Evolutionary conservation across 352 stramenopile species (phyloP), one percentile per base, ranked within the genome.

Genomic region (Phytophthora colocasiae): DNA sequence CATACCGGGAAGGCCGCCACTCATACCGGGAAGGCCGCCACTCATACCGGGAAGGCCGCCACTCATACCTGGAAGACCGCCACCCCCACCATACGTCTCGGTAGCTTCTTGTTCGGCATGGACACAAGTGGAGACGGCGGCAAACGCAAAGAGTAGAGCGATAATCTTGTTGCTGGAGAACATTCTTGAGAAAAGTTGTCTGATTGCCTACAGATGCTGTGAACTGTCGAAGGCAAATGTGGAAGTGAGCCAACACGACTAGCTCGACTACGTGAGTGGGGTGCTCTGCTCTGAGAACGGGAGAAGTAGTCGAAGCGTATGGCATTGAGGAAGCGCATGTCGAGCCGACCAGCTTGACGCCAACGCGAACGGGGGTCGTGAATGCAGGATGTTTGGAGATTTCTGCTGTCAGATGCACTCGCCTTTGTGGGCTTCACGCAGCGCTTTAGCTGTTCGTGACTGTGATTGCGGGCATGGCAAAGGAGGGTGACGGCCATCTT

Each of bases 161-260:
- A 55, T 1, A 19, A 55, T 29, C 48, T 55, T 55, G 48, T 32
- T 55, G 17, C 48, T 55, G 48, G 17, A 22, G 19, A 55, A 55
- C 48, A 55, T 43, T 22, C n/a, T 44, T 39, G 48, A 53, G 29
- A 36, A 8, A 36, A 36, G 31, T 36, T 36, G 31, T 19, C 39
- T 22, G 38, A 29, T 53, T 41, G 1, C n/a, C 9, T 32, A 29
- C 26, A 46, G 8, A 17, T 40, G 17, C 27, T 41, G 46, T 29
- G 29, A 41, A 32, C 46, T 53, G 46, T n/a, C 38, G 9, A 17
- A 15, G 27, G 27, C 14, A 53, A 27, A 53, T 41, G n/a, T 26
- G 29, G 17, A 29, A 41, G 41, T 53, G 46, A 53, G 9, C 8
- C 29, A 41, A 53, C 6, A 38, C 27, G n/a, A 40, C 46, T 52